Evolutionary conservation across 495 filamentous ascomycete genomes (phyloP).

Genomic region (Entonaema liquescens): DNA sequence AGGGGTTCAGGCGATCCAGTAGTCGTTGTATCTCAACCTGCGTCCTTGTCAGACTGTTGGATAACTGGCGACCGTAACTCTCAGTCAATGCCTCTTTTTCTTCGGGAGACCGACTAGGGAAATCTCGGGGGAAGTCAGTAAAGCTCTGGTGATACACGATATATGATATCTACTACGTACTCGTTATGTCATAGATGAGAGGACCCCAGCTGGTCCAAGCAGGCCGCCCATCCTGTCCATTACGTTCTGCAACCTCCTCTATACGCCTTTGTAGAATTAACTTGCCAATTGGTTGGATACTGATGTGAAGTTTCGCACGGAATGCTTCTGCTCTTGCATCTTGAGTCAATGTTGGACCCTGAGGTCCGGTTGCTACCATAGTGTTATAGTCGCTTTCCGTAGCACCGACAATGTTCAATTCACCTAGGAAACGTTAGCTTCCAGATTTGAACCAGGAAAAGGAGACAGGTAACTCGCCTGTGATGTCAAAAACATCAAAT

Average conservation of each 20-base stretch:
- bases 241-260: constrained; percentile 21
- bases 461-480: not conserved
- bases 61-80: constrained; percentile 11
- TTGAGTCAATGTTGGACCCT: constrained; percentile 1
- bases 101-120: not conserved
- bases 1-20: not conserved
- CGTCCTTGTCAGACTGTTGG: not conserved
- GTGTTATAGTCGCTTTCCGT: constrained; percentile 4
- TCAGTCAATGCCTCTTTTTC: not conserved
- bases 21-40: not conserved
- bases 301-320: not conserved
- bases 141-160: not conserved
- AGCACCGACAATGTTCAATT: not conserved
- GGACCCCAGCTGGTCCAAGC: constrained; percentile 9
- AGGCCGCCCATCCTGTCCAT: constrained; percentile 14
- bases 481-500: constrained; percentile 14
- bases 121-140: constrained; percentile 9
- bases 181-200: constrained; percentile 14
- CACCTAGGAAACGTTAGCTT: not conserved
- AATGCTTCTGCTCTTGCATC: not conserved
- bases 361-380: not conserved
- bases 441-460: not conserved
- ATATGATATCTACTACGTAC: not conserved
- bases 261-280: constrained; percentile 1
- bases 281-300: constrained; percentile 9